Conservation (phyloP, 345 rosid genomes). For the Boechera divaricarpa region DNA sequence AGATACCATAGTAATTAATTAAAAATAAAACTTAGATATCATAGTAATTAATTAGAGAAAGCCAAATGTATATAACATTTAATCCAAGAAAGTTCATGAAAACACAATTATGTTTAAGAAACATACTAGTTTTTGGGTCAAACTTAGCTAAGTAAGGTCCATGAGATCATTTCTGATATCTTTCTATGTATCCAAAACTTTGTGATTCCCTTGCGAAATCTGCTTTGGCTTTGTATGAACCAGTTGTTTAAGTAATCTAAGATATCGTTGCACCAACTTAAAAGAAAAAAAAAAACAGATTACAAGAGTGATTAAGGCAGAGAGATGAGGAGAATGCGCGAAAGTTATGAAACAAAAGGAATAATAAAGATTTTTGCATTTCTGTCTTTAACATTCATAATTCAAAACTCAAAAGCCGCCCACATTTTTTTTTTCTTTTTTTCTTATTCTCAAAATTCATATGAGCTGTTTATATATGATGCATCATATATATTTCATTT, state of each 20-base stretch:
- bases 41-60: not conserved
- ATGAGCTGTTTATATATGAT: conserved; percentile 11
- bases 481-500: not conserved
- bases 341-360: conserved; percentile 2
- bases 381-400: not conserved
- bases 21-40: not conserved
- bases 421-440: no score
- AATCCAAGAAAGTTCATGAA: not conserved
- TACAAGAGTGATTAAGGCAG: not conserved
- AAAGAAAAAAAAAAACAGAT: not conserved
- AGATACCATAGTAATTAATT: not conserved
- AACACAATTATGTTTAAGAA: not conserved
- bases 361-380: conserved; percentile 16
- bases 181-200: no score
- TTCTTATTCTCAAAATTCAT: not conserved
- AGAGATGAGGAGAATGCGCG: not conserved
- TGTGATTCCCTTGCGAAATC: no score
- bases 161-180: no score
- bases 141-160: not conserved
- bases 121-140: not conserved
- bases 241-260: no score
- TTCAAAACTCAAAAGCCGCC: not conserved
- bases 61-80: not conserved
- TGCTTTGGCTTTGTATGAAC: no score
- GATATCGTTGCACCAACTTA: no score